Evolutionary conservation across 2,329 filamentous ascomycete genomes (phyloP), one percentile per base, ranked within the genome.

Genomic region (Gnomoniopsis smithogilvyi): DNA sequence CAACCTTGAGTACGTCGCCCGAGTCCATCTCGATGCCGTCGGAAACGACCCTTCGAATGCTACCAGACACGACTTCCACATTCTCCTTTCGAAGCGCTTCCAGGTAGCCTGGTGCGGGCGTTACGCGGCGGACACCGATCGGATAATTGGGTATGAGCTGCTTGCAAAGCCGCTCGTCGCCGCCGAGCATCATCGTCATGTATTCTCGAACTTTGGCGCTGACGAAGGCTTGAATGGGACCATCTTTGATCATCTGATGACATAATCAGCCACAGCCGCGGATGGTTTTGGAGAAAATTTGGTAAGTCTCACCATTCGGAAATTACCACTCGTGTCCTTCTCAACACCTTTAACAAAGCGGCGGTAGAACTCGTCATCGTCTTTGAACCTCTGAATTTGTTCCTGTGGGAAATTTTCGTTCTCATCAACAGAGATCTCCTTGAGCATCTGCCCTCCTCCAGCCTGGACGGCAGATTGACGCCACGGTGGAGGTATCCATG

Each of bases 61-160:
- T 68, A 3, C 75, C 73, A 4, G 76, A 77, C 22, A 81, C 72
- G 1, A 84, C 68, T 41, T 79, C 72, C 19, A 82, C 77, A 24
- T 83, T 83, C 10, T 76, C 72, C 45, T 74, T 69, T 2, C 72
- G 73, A 26, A 83, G 59, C 0, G 77, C 72, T 55, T 78, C 74
- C 3, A 84, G 72, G 58, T 83, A 84, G 0, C 75, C 73, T 2
- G 78, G 76, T 0, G 77, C 80, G 0, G 80, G 81, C 0, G 80
- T 84, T 64, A 82, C 74, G 46, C 80, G 72, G 58, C 77, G 73
- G 63, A 75, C 80, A 0, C 80, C 80, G 0, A 82, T 69, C 1
- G 78, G 74, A 24, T 75, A 82, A 21, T 75, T 68, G 0, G 82
- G 82, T 47, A 83, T 81, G 15, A 85, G 67, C 22, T 75, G 73